Base-by-base conservation (phyloP, 148 eudicot genomes). In the Beta vulgaris region DNA sequence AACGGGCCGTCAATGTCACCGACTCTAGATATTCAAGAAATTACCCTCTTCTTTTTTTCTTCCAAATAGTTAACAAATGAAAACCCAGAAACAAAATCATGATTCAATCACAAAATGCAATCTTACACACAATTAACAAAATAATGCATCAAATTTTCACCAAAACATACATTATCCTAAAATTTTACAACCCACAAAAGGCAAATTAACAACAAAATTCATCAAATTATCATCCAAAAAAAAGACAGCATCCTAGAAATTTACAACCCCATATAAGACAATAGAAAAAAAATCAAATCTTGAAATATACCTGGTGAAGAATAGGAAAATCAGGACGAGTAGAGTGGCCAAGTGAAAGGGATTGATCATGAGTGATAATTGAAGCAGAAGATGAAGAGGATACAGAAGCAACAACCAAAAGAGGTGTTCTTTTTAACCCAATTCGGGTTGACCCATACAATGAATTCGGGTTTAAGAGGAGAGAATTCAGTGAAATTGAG, bases 271-370 rank as follows among this genome's bases (percentile, higher is more conserved):
- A 44, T 7, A 62, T 7, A 51, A 31, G 0, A 14, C 18, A 32
- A 37, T 25, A 4, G 43, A 64, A 31, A 21, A 1, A 19, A 55
- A 68, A 26, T 10, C 32, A 54, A 77, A 71, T 16, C 7, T 31
- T 15, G 26, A 72, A 29, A 66, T 26, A 18, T 55, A 83, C 98
- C 92, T 91, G 98, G 80, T 88, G 92, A 51, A 93, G 98, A 46
- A 93, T 91, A 37, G 96, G 93, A 66, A 93, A 93, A 80, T 91
- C 87, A 64, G 96, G 89, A 26, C 93, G 87, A 71, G 93, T 86
- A 40, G 77, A 69, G 73, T 88, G 87, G 4, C 96, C 98, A 60
- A 93, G 91, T n/a, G 98, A 91, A 72, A 75, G 55, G 7, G 86
- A 73, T 35, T 72, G 80, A 51, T 79, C 59, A 26, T 74, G 69